A percentile compares a stretch with the other conserved stretches of the same genome.
Conservation (phyloP, 2,329 filamentous ascomycete species). For the Beauveria sp. region DNA sequence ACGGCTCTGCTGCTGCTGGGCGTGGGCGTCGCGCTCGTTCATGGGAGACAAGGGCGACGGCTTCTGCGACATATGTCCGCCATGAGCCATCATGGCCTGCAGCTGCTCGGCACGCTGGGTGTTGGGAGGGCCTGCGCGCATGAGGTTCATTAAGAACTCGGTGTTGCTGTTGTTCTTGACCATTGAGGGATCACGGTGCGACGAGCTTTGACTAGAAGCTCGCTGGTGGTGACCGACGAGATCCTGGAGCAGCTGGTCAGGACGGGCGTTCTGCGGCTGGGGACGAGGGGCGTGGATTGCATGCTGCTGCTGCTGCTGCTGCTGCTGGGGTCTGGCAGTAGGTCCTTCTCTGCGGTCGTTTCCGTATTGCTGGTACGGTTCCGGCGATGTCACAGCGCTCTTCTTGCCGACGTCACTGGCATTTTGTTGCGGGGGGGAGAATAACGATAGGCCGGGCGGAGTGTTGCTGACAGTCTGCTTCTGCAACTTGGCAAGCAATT, state of each 20-base stretch:
- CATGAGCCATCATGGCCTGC: constrained; percentile 32
- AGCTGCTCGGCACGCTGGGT: constrained; percentile 42
- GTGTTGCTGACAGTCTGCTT: constrained; percentile 42
- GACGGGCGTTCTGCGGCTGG: constrained; percentile 42
- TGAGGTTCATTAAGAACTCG: constrained; percentile 80
- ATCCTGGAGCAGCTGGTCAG: constrained; percentile 55
- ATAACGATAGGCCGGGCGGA: constrained; percentile 36
- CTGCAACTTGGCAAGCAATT: constrained; percentile 75
- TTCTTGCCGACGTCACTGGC: constrained; percentile 23
- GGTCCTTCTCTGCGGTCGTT: constrained; percentile 38
- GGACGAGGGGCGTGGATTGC: constrained; percentile 41
- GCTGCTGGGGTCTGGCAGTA: constrained; percentile 31
- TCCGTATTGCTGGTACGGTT: constrained; percentile 39
- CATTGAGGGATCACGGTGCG: constrained; percentile 35
- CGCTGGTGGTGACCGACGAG: constrained; percentile 52
- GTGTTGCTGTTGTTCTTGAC: constrained; percentile 55
- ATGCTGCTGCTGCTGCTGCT: constrained; percentile 43
- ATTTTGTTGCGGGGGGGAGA: constrained; percentile 31
- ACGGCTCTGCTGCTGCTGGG: constrained; percentile 32
- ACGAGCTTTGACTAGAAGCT: constrained; percentile 41
- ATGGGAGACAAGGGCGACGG: constrained; percentile 1
- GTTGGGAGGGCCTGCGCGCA: constrained; percentile 49
- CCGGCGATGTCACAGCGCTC: constrained; percentile 37
- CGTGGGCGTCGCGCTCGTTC: constrained; percentile 2
- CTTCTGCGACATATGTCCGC: constrained; percentile 21